Base-by-base conservation (phyloP, 371 early-diverging fungal species). In the Apophysomyces elegans region DNA sequence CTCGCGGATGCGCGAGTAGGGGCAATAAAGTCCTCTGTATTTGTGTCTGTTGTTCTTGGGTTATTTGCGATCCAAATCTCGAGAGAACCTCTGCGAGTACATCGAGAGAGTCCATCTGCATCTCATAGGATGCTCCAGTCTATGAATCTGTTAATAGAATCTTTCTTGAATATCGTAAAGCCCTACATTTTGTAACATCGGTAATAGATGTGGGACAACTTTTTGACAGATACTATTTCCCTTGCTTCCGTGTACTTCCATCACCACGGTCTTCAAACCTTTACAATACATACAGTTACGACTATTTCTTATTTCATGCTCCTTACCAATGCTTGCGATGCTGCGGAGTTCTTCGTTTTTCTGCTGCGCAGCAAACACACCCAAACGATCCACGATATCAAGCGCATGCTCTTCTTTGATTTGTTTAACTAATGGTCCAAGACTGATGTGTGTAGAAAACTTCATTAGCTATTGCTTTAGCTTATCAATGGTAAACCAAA, bases 91-190 rank as follows among this genome's bases (percentile, higher is more conserved):
- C 96, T 9, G 90, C 80, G n/a, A 97, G 79, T 46, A 93, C 87
- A 69, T 95, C 95, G 62, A 96, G 77, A 2, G 90, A 80, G 71
- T 96, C 96, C 77, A 93, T 84, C 70, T 91, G 89, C 64, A 89
- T 88, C 63, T 92, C 91, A 59, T 90, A 86, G 2, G 88, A 73
- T n/a, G 84, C 74, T 60, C 78, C 72, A 18, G 66, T 36, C 81
- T 81, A 73, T 43, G 35, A 21, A 7, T 16, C 11, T 37, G 5
- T 56, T 63, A 63, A 58, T 26, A 26, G 21, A 45, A 60, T 18
- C 65, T 46, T 58, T 37, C n/a, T 60, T 1, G 16, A 62, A 4
- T 36, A 37, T 12, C 37, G 65, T 8, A 21, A 7, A 21, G 21
- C 7, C 77, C 74, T 78, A 90, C 90, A 44, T 74, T 71, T 59